A percentile compares a stretch with the other conserved stretches of the same genome.
Conservation (phyloP, 2,329 filamentous ascomycete genomes). For the Colletotrichum salicis region DNA sequence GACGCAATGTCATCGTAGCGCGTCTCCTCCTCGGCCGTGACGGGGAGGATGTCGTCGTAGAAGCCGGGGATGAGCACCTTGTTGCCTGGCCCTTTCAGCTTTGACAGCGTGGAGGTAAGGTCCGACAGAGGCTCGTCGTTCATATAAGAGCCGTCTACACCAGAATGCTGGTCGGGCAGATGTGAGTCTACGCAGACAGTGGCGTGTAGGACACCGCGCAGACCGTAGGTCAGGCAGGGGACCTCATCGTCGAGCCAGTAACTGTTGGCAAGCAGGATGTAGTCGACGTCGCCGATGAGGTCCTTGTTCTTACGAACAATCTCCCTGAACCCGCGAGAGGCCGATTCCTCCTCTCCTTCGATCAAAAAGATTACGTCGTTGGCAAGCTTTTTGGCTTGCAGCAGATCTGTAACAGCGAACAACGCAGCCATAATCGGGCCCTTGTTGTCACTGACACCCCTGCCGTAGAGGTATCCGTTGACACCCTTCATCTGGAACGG, state of each 20-base stretch:
- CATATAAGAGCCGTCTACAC: conserved; percentile 93
- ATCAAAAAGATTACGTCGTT: conserved; percentile 95
- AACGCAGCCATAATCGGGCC: conserved; percentile 94
- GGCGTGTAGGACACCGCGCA: conserved; percentile 92
- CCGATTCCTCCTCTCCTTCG: conserved; percentile 96
- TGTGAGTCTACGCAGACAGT: conserved; percentile 88
- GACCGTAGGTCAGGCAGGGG: conserved; percentile 92
- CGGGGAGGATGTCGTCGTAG: conserved; percentile 82
- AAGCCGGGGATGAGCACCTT: conserved; percentile 87
- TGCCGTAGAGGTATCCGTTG: conserved; percentile 93
- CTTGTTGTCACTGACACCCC: conserved; percentile 98
- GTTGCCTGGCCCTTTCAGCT: conserved; percentile 83
- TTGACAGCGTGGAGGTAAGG: conserved; percentile 83
- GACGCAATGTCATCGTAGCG: conserved; percentile 87
- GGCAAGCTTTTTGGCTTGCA: conserved; percentile 82
- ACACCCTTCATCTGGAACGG: conserved; percentile 91
- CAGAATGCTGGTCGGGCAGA: conserved; percentile 90
- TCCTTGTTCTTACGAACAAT: conserved; percentile 83
- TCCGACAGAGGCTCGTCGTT: conserved; percentile 94
- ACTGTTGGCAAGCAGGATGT: conserved; percentile 94
- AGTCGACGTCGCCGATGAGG: conserved; percentile 90
- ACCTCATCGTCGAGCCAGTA: conserved; percentile 98
- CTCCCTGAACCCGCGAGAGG: conserved; percentile 89
- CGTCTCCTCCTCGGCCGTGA: conserved; percentile 79
- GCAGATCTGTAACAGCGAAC: conserved; percentile 90